Percentiles rank a stretch among this genome's conserved stretches.
Conservation (phyloP, 331 rosid species). For the Quercus lobata region DNA sequence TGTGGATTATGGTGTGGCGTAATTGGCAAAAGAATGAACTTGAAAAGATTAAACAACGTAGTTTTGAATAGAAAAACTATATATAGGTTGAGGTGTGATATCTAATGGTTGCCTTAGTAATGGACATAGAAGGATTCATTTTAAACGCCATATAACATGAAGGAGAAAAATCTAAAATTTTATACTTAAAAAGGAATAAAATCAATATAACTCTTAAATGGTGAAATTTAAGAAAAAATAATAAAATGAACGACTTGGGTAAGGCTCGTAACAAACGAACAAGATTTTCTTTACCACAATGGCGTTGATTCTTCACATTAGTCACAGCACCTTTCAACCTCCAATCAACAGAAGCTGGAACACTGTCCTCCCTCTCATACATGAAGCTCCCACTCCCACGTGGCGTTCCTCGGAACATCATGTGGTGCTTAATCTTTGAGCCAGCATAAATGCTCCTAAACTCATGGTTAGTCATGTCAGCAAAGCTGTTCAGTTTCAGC, state of each 20-base stretch:
- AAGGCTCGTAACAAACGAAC: neutral
- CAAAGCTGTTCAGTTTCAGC: conserved; percentile 81
- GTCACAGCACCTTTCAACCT: conserved; percentile 78
- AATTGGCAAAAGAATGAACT: too few relatives aligned
- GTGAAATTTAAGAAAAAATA: neutral
- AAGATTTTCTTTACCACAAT: conserved; percentile 52
- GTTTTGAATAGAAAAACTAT: too few relatives aligned
- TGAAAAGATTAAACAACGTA: too few relatives aligned
- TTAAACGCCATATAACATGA: too few relatives aligned
- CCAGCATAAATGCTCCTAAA: conserved; percentile 59
- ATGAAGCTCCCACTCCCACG: conserved; percentile 33
- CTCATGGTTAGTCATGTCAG: conserved; percentile 84
- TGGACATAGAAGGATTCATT: too few relatives aligned
- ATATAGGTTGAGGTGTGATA: too few relatives aligned
- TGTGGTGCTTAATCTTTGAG: conserved; percentile 65
- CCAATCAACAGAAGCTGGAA: conserved; percentile 81
- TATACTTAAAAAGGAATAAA: too few relatives aligned
- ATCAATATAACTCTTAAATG: too few relatives aligned
- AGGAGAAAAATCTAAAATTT: too few relatives aligned
- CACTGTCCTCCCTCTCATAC: conserved; percentile 33
- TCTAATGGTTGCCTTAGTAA: too few relatives aligned
- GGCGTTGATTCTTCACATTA: conserved; percentile 74
- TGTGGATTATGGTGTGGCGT: too few relatives aligned
- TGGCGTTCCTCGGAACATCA: conserved; percentile 45
- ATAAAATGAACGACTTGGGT: neutral